Percentiles rank a stretch among this genome's conserved stretches.
Evolutionary conservation across 176 grass and related monocot species (phyloP).

Genomic region (Hsuehochloa calcarea): DNA sequence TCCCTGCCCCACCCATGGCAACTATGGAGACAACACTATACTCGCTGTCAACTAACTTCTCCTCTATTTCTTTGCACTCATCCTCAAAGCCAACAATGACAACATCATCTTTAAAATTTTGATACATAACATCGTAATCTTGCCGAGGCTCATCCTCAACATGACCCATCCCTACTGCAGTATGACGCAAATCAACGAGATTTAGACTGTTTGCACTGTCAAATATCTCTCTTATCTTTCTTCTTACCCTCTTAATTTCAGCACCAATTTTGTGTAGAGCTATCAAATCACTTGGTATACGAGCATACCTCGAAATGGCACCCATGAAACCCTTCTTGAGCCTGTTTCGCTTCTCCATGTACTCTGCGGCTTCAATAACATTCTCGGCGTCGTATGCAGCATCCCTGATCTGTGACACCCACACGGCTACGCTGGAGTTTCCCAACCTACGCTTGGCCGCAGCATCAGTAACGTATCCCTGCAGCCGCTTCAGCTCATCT

Average conservation of each 20-base stretch:
- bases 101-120: neutral
- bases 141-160: neutral
- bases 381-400: too few species aligned
- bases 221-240: neutral
- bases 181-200: too few species aligned
- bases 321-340: neutral
- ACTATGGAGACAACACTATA: slow-evolving; percentile 14
- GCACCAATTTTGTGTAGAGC: slow-evolving; percentile 3
- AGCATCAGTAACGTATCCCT: too few species aligned
- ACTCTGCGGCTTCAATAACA: too few species aligned
- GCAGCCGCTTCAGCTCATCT: too few species aligned
- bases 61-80: neutral
- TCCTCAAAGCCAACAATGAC: neutral
- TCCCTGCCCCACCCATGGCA: too few species aligned
- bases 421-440: too few species aligned
- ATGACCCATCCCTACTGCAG: neutral
- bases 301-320: neutral
- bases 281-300: neutral
- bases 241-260: neutral
- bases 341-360: too few species aligned
- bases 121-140: too few species aligned
- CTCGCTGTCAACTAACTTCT: neutral
- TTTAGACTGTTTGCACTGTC: too few species aligned
- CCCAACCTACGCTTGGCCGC: too few species aligned
- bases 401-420: too few species aligned